Percentiles rank a stretch among this genome's conserved stretches.
Conservation (phyloP, 805 yeast species). For the Saccharomycopsis selenospora region DNA sequence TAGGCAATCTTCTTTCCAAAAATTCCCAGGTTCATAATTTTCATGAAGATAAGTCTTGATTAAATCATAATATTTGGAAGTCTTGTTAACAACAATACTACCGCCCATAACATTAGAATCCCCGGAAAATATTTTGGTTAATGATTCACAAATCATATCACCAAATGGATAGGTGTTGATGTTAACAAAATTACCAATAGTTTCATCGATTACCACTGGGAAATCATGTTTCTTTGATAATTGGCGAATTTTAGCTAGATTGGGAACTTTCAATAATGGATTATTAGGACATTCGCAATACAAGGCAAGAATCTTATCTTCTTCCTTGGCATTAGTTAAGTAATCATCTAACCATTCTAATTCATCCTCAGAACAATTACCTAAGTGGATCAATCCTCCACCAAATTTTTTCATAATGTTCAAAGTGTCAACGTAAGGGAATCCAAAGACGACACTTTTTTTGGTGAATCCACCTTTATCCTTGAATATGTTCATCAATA, state of each 20-base stretch:
- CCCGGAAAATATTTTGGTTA: constrained; percentile 90
- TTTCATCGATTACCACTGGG: constrained; percentile 84
- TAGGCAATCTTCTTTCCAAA: constrained; percentile 94
- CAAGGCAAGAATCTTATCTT: constrained; percentile 56
- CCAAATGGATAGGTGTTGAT: constrained; percentile 72
- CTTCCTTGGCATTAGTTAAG: constrained; percentile 48
- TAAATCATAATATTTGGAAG: constrained; percentile 40
- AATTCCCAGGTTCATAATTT: constrained; percentile 60
- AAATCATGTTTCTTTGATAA: constrained; percentile 67
- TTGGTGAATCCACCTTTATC: constrained; percentile 44
- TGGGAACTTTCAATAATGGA: constrained; percentile 84
- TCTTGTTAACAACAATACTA: constrained; percentile 69
- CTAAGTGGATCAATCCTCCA: constrained; percentile 80
- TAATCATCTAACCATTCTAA: constrained; percentile 56
- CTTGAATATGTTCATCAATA: constrained; percentile 23
- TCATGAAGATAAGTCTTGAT: constrained; percentile 46
- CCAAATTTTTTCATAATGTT: constrained; percentile 86
- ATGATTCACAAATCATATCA: constrained; percentile 81
- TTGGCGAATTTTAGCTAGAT: constrained; percentile 54
- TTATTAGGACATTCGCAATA: constrained; percentile 88
- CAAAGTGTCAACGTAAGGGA: constrained; percentile 90
- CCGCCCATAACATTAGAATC: constrained; percentile 97
- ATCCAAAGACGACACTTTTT: constrained; percentile 89
- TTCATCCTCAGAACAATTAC: constrained; percentile 66
- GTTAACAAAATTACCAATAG: constrained; percentile 86